These are phyloP conservation scores for Penicillium sp. DNA, from an alignment of 2,329 filamentous ascomycete species.

Conservation along the genomic window DNA sequence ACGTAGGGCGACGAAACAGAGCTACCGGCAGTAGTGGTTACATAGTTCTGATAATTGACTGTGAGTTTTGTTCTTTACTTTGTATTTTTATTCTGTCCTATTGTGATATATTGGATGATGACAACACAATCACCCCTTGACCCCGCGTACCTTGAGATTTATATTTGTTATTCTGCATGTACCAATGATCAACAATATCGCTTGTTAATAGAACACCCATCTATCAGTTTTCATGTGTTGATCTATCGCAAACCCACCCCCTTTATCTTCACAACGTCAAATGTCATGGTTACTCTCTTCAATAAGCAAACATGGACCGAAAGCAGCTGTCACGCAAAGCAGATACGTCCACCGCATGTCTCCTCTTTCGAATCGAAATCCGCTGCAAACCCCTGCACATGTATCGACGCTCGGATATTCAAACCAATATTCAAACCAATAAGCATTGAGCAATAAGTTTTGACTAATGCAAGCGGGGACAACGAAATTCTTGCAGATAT, in stretches of 20 bases:
- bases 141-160: neutral
- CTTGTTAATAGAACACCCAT: neutral
- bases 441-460: no score
- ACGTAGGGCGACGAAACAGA: neutral
- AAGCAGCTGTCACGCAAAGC: neutral
- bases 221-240: neutral
- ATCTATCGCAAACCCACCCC: neutral
- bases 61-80: neutral
- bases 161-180: no score
- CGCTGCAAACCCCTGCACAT: neutral
- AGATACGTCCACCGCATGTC: neutral
- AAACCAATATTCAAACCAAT: neutral
- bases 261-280: neutral
- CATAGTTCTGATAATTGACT: neutral
- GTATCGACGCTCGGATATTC: neutral
- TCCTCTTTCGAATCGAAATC: no score
- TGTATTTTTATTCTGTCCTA: neutral
- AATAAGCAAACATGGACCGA: neutral
- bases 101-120: neutral
- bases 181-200: neutral
- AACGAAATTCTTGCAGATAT: neutral
- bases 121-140: neutral
- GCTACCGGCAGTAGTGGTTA: neutral
- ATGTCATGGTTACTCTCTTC: neutral
- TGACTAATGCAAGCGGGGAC: neutral